A percentile compares a stretch with the other conserved stretches of the same genome.
Conservation (phyloP, 2,329 filamentous ascomycete genomes). For the Penicillium psychrosexuale region DNA sequence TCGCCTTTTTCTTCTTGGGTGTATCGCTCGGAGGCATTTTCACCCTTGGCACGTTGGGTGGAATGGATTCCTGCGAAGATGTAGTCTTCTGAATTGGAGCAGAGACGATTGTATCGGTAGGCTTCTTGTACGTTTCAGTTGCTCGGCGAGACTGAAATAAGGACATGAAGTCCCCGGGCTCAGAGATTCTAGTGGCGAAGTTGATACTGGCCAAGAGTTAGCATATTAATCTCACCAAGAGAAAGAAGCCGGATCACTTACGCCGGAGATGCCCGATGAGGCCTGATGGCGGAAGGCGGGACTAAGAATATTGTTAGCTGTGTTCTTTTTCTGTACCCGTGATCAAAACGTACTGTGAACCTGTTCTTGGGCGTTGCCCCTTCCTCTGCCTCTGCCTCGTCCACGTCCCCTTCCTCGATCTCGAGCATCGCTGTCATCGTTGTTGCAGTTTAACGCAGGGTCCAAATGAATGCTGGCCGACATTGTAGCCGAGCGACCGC, state of each 20-base stretch:
- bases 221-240: not conserved
- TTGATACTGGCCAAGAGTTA: not conserved
- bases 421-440: not conserved
- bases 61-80: not conserved
- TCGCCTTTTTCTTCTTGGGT: not conserved
- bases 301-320: not conserved
- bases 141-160: not conserved
- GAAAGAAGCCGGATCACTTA: not conserved
- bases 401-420: not conserved
- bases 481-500: not conserved
- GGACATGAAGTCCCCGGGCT: not conserved
- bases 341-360: not conserved
- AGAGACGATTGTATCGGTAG: not conserved
- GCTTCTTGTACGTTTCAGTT: not conserved
- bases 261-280: not conserved
- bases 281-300: not conserved
- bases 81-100: not conserved
- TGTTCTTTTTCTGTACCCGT: not conserved
- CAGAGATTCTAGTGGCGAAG: not conserved
- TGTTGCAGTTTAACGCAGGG: slow-evolving; percentile 1
- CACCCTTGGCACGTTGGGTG: not conserved
- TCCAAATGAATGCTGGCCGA: not conserved
- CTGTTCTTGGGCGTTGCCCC: not conserved
- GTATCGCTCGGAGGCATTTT: not conserved
- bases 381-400: not conserved